These are phyloP conservation scores for Mrakiaceae sp. DNA, from an alignment of 1,284 basidiomycete species.

Conservation along the genomic window DNA sequence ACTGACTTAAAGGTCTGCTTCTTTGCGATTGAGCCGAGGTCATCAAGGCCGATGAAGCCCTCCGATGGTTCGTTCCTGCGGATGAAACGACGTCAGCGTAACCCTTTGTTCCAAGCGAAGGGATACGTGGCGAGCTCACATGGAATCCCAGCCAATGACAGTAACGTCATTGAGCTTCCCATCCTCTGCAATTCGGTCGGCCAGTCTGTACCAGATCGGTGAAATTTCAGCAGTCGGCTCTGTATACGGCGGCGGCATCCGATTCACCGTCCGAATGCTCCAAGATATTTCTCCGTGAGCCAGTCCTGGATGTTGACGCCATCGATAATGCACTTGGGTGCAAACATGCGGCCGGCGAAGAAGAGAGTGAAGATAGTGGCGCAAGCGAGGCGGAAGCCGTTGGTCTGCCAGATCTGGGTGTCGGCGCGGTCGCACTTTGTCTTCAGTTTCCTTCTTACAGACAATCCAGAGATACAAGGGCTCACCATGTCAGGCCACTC, in stretches of 20 bases:
- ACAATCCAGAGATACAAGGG: neutral
- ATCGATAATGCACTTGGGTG: slow-evolving; percentile 84
- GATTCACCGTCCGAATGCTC: neutral
- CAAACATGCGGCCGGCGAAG: slow-evolving; percentile 80
- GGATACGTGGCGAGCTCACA: slow-evolving; percentile 28
- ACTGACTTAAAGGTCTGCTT: slow-evolving; percentile 36
- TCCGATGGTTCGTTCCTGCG: slow-evolving; percentile 77
- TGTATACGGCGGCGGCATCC: neutral
- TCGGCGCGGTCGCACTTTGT: too few species aligned
- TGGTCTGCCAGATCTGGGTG: neutral
- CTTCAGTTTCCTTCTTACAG: too few species aligned
- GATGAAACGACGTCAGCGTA: neutral
- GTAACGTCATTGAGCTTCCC: slow-evolving; percentile 71
- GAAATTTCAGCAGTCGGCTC: slow-evolving; percentile 44
- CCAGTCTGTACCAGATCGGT: slow-evolving; percentile 57
- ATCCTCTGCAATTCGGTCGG: slow-evolving; percentile 58
- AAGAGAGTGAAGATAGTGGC: slow-evolving; percentile 57
- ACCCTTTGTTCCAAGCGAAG: neutral
- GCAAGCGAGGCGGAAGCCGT: neutral
- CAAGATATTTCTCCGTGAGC: neutral
- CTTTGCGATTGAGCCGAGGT: slow-evolving; percentile 53
- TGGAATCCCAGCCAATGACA: slow-evolving; percentile 89
- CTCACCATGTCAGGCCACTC: neutral
- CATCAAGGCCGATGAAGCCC: slow-evolving; percentile 64
- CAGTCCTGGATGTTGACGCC: slow-evolving; percentile 87